phyloP scores from a whole-genome alignment of 345 rosid species.

The Populus alba region DNA sequence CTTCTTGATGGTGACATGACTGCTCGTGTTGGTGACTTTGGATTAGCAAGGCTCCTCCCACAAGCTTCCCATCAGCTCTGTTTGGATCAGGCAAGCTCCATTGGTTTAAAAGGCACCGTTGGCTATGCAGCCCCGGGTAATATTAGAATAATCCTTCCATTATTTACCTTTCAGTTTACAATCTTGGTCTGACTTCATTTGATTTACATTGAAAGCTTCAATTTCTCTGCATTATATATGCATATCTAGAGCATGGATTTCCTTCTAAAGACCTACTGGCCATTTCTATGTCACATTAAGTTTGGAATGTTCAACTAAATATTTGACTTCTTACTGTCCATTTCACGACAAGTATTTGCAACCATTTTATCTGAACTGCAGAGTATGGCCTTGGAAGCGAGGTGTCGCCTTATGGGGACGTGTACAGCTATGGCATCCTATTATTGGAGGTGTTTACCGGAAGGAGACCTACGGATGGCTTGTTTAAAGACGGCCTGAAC shows the following conservation, averaged over 20 bases:
- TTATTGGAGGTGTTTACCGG: constrained; percentile 32
- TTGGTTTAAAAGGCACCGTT: background rate
- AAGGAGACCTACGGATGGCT: constrained; percentile 11
- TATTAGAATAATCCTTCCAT: background rate
- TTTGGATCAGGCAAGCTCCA: background rate
- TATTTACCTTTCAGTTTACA: background rate
- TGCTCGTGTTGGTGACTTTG: background rate
- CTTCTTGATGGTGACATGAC: background rate
- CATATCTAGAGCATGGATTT: too few relatives aligned
- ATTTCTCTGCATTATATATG: too few relatives aligned
- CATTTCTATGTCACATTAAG: too few relatives aligned
- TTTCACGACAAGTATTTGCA: too few relatives aligned
- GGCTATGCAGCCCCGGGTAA: constrained; percentile 14
- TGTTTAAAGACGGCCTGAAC: constrained; percentile 5
- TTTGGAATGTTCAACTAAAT: too few relatives aligned
- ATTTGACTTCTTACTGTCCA: too few relatives aligned
- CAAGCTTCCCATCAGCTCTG: background rate
- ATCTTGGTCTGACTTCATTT: background rate
- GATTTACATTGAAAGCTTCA: background rate
- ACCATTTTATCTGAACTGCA: background rate
- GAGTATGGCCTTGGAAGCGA: constrained; percentile 12
- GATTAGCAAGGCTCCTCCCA: constrained; percentile 3
- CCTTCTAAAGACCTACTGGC: too few relatives aligned
- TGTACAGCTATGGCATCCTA: constrained; percentile 40
- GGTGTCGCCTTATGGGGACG: constrained; percentile 8